Conservation (phyloP, 148 eudicot species). For the Polygonum aviculare region DNA sequence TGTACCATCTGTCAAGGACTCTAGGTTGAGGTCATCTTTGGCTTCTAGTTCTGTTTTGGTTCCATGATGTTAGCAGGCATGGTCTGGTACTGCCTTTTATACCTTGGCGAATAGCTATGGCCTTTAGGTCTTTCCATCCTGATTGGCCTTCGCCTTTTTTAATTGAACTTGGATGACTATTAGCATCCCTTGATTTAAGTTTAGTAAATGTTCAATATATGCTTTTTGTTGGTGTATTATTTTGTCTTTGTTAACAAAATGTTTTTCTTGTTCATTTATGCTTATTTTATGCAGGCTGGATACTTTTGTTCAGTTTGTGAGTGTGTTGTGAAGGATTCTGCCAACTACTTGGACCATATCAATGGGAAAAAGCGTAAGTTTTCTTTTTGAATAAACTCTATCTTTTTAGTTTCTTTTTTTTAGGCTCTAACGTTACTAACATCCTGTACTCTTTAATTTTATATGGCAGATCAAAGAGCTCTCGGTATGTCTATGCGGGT, state of each 20-base stretch:
- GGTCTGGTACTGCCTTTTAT: neutral
- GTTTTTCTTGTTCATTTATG: conserved; percentile 9
- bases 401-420: neutral
- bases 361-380: conserved; percentile 98
- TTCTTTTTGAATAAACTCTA: neutral
- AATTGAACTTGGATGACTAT: neutral
- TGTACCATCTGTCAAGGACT: neutral
- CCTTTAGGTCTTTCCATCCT: neutral
- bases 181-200: neutral
- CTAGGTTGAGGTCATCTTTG: neutral
- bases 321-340: conserved; percentile 97
- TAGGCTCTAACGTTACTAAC: neutral
- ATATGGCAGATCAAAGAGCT: conserved; percentile 90
- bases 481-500: conserved; percentile 99
- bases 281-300: conserved; percentile 71
- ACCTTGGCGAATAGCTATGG: neutral
- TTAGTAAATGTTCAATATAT: neutral
- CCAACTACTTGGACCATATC: conserved; percentile 96
- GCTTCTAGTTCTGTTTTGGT: neutral
- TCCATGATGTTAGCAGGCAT: neutral
- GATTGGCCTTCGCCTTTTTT: neutral
- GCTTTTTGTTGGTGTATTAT: neutral
- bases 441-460: conserved; percentile 9
- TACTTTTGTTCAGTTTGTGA: conserved; percentile 96
- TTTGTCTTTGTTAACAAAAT: neutral